A percentile compares a stretch with the other conserved stretches of the same genome.
These are phyloP conservation scores for Gossypium thurberi DNA, from an alignment of 345 rosid species.

Conservation along the genomic window DNA sequence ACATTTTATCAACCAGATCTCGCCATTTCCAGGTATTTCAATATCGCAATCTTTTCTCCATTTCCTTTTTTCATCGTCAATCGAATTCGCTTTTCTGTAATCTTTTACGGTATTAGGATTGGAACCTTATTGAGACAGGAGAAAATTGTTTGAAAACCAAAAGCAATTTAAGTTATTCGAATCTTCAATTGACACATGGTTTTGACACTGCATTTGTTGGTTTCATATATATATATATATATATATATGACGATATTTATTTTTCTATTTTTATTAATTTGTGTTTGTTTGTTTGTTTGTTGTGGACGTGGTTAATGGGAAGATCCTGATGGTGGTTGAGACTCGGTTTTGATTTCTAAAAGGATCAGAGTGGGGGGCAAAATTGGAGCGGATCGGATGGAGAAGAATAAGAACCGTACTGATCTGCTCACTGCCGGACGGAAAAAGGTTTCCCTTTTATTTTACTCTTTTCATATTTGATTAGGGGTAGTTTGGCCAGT, in stretches of 20 bases:
- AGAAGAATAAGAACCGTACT: slow-evolving; percentile 79
- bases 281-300: neutral
- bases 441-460: slow-evolving; percentile 48
- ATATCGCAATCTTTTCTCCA: neutral
- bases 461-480: neutral
- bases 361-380: slow-evolving; percentile 20
- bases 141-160: neutral
- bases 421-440: slow-evolving; percentile 96
- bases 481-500: neutral
- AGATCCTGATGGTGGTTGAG: slow-evolving; percentile 32
- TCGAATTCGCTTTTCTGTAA: neutral
- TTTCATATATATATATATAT: neutral
- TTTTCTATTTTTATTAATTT: neutral
- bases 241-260: neutral
- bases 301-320: slow-evolving; percentile 6
- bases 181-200: neutral
- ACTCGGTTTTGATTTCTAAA: slow-evolving; percentile 24
- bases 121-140: neutral
- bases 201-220: neutral
- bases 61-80: neutral
- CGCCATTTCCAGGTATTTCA: slow-evolving; percentile 13
- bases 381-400: slow-evolving; percentile 54
- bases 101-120: neutral
- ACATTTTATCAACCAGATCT: neutral
- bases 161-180: neutral